Percentiles rank a stretch among this genome's conserved stretches.
Evolutionary conservation across 257 asterid species (phyloP).

Genomic region (Eustoma russellianum): DNA sequence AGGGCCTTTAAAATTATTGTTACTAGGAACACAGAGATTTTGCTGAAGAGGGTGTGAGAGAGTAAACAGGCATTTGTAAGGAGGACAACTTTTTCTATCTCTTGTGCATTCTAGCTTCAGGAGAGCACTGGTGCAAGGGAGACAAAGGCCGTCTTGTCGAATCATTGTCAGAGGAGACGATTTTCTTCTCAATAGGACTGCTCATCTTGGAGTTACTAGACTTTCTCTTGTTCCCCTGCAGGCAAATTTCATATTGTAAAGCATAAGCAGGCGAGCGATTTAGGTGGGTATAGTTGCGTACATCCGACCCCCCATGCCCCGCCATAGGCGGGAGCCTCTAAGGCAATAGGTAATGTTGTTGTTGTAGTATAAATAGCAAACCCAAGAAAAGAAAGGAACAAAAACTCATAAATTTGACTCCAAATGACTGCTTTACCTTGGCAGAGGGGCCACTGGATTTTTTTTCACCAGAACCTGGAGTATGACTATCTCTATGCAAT

Average conservation of each 20-base stretch:
- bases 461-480: slow-evolving; percentile 38
- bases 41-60: no score
- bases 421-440: slow-evolving; percentile 30
- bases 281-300: no score
- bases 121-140: slow-evolving; percentile 55
- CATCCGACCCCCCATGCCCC: no score
- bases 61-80: no score
- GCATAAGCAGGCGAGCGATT: no score
- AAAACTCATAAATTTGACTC: background rate
- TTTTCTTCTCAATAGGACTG: slow-evolving; percentile 48
- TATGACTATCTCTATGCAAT: slow-evolving; percentile 40
- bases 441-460: slow-evolving; percentile 39
- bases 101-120: slow-evolving; percentile 46
- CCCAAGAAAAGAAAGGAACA: no score
- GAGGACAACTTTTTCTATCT: slow-evolving; percentile 19
- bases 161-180: slow-evolving; percentile 44
- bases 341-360: no score
- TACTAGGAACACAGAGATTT: no score
- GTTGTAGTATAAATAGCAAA: no score
- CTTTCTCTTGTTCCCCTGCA: slow-evolving; percentile 68
- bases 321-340: no score
- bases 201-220: slow-evolving; percentile 41
- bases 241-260: background rate
- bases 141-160: slow-evolving; percentile 62
- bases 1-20: no score